These are phyloP conservation scores for Mycena maculata DNA, from an alignment of 768 basidiomycete species.

Conservation along the genomic window DNA sequence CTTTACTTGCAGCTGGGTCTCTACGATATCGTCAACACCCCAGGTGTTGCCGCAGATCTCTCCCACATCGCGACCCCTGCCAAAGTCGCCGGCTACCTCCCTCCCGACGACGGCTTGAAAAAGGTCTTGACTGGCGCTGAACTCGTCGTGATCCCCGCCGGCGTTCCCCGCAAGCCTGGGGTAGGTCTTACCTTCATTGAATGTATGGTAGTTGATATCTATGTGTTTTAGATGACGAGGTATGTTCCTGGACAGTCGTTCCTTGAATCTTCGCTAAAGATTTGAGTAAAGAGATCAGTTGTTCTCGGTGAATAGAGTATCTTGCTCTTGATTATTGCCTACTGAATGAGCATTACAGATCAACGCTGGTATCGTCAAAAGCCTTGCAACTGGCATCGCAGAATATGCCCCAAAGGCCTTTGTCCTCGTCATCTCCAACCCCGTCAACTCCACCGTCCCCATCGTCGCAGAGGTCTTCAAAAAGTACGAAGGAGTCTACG, in stretches of 20 bases:
- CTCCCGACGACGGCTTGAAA: conserved; percentile 83
- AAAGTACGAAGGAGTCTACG: conserved; percentile 88
- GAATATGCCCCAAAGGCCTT: conserved; percentile 87
- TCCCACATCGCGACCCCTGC: conserved; percentile 93
- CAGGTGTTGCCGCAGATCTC: conserved; percentile 95
- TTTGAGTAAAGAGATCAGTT: conserved; percentile 79
- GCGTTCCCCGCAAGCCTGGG: conserved; percentile 95
- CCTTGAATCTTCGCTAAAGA: conserved; percentile 6
- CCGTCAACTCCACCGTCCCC: conserved; percentile 99
- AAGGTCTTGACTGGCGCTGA: conserved; percentile 88
- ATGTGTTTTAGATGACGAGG: conserved; percentile 63
- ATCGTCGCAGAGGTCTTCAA: conserved; percentile 97
- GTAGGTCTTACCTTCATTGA: conserved; percentile 57
- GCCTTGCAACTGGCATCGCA: conserved; percentile 92
- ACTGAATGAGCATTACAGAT: conserved; percentile 63
- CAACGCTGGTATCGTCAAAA: conserved; percentile 96
- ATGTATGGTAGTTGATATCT: conserved; percentile 31
- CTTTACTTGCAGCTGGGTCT: conserved; percentile 72
- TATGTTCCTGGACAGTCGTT: conserved; percentile 39
- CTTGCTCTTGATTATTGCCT: conserved; percentile 14
- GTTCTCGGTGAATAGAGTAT: conserved; percentile 77
- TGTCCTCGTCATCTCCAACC: conserved; percentile 97
- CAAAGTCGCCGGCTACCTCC: conserved; percentile 84
- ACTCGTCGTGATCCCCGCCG: conserved; percentile 95
- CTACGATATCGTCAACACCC: conserved; percentile 98